A percentile compares a stretch with the other conserved stretches of the same genome.
phyloP scores from a whole-genome alignment of 2,329 filamentous ascomycete genomes.

The Phyllosticta capitalensis region DNA sequence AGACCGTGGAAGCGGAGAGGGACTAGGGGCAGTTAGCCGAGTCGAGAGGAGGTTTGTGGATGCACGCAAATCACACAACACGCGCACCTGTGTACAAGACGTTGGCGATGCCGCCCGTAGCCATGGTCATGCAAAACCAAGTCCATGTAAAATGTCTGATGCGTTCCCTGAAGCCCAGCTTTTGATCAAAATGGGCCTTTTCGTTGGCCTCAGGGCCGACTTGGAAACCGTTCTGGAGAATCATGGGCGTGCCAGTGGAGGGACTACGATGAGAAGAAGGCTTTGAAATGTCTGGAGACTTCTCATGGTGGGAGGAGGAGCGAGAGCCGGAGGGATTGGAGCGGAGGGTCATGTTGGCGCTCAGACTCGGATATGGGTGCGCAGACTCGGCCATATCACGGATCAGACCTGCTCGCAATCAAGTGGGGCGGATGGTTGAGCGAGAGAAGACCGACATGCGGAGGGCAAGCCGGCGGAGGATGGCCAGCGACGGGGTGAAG shows the following conservation, averaged over 20 bases:
- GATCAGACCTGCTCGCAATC: not conserved
- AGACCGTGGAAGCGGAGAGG: conserved; percentile 35
- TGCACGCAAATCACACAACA: not conserved
- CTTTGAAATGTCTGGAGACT: not conserved
- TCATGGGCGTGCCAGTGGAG: not conserved
- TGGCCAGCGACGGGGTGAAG: not conserved
- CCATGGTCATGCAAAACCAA: conserved; percentile 65
- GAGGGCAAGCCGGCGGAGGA: not conserved
- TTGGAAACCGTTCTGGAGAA: not conserved
- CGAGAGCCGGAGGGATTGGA: not conserved
- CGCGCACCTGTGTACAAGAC: conserved; percentile 46
- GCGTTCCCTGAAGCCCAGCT: conserved; percentile 42
- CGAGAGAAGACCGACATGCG: not conserved
- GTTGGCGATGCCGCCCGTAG: conserved; percentile 51
- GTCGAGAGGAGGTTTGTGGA: not conserved
- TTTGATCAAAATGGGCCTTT: not conserved
- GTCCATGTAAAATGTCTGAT: conserved; percentile 63
- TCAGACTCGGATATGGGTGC: not conserved
- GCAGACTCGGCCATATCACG: not conserved
- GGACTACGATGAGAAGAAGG: not conserved
- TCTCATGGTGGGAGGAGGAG: not conserved
- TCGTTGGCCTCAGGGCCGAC: not conserved
- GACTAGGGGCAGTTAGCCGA: conserved; percentile 17
- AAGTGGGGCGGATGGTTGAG: not conserved
- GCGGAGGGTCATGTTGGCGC: not conserved